Percentiles rank a stretch among this genome's conserved stretches.
Conservation (phyloP, 192 early-diverging fungal species). For the Funneliformis geosporum region DNA sequence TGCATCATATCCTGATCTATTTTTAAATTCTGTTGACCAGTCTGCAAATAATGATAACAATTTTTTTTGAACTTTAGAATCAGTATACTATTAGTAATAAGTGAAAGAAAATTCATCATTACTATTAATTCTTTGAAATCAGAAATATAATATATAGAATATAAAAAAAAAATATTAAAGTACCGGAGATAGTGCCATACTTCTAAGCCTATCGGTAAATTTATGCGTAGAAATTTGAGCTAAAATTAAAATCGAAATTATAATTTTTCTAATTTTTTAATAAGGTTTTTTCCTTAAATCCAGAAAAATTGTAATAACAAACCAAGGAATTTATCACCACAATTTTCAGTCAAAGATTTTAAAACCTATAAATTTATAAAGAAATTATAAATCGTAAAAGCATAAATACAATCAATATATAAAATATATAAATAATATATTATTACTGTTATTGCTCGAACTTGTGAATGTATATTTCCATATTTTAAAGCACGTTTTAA, state of each 20-base stretch:
- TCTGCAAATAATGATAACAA: constrained; percentile 7
- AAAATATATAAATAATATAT: not conserved
- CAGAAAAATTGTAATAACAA: not conserved
- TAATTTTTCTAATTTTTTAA: not conserved
- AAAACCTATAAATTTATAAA: constrained; percentile 15
- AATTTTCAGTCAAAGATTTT: constrained; percentile 15
- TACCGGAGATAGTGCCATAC: constrained; percentile 19
- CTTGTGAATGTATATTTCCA: constrained; percentile 17
- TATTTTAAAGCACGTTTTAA: constrained; percentile 19
- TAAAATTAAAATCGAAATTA: not conserved
- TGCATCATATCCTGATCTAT: not conserved
- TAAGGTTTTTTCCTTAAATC: not conserved
- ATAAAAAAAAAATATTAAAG: not conserved
- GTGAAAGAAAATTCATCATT: not conserved
- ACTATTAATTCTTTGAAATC: not conserved
- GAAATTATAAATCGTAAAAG: not conserved
- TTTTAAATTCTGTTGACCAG: constrained; percentile 17
- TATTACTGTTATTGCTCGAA: constrained; percentile 10
- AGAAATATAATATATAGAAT: not conserved
- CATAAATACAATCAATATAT: not conserved
- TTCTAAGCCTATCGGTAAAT: constrained; percentile 12
- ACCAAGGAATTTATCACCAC: constrained; percentile 15
- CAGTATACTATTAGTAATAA: not conserved
- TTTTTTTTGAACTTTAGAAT: constrained; percentile 20
- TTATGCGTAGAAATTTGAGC: constrained; percentile 15